Percentiles rank a stretch among this genome's conserved stretches.
These are phyloP conservation scores for Crotalaria pallida DNA, from an alignment of 306 rosid genomes.

Conservation along the genomic window DNA sequence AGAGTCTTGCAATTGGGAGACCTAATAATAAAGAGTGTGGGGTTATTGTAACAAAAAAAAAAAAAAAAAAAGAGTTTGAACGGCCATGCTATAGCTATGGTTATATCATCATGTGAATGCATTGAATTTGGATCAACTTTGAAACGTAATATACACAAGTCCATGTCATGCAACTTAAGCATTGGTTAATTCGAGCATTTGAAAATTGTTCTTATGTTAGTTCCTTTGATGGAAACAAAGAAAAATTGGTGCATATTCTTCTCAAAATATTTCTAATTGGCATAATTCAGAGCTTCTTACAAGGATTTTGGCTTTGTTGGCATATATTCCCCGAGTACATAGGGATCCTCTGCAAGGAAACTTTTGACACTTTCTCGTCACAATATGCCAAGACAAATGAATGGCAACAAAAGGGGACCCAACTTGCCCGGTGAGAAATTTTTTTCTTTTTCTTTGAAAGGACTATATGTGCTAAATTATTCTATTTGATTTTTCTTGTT, in stretches of 20 bases:
- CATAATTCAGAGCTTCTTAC: constrained; percentile 18
- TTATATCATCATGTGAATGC: background rate
- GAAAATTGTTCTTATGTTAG: background rate
- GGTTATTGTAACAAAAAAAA: no score
- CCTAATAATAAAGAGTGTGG: no score
- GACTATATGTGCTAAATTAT: background rate
- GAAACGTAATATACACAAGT: background rate
- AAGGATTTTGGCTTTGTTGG: constrained; percentile 25
- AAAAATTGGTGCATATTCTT: constrained; percentile 11
- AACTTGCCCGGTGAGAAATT: constrained; percentile 9
- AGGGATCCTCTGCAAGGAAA: constrained; percentile 25
- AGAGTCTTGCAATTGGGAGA: background rate
- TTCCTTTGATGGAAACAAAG: constrained; percentile 21
- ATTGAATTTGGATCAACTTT: constrained; percentile 6
- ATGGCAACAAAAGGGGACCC: constrained; percentile 16
- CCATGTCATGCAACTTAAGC: background rate
- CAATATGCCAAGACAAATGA: constrained; percentile 32
- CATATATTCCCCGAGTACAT: constrained; percentile 19
- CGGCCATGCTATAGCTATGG: background rate
- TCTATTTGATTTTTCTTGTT: constrained; percentile 1
- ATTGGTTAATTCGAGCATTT: background rate
- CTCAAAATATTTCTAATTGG: constrained; percentile 17
- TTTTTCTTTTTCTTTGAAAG: background rate
- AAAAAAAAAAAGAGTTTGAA: no score
- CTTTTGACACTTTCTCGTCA: constrained; percentile 23